Base-by-base conservation (phyloP, 2,329 filamentous ascomycete genomes). In the Penicillium sp. region DNA sequence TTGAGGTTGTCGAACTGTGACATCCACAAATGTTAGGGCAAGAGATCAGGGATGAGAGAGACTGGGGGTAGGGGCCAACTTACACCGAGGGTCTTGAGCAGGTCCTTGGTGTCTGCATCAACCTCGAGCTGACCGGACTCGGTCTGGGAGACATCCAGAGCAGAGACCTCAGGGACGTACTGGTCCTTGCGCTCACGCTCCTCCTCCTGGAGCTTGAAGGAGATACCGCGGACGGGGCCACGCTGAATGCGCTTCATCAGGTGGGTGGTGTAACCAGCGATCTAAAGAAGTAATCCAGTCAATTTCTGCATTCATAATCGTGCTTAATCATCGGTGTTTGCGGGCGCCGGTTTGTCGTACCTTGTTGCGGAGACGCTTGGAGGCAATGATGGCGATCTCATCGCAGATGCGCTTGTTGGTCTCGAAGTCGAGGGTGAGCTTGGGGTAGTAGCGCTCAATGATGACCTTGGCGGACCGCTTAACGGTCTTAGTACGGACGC, bases 131-230 rank as follows among this genome's bases (percentile, higher is more conserved):
- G 89, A 76, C 95, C 95, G 78, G 84, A 89, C 85, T 98, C 95
- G 79, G 87, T 87, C 87, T 96, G 92, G 77, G 89, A 88, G 85
- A 97, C 96, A 87, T 99, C 95, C 79, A 99, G 90, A 78, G 95
- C 95, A 63, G 96, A 99, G 74, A 99, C 87, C 85, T 99, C 95
- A 77, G 95, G 95, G 70, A 99, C 95, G 86, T 97, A 99, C 87
- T 99, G 95, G 86, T 99, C 95, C 91, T 99, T 99, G 81, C 95
- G 90, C 86, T 99, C 95, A 87, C 95, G 92, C 89, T 99, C 95
- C 87, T 99, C 95, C 86, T 99, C 95, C 85, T 99, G 95, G 64
- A 99, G 91, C 89, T 99, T 99, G 93, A 99, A 99, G 82, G 96
- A 99, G 84, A 99, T 99, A 86, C 95, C 95, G 76, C 95, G 96